Base-by-base conservation (phyloP, 2,329 filamentous ascomycete species). In the Pseudodiploospora longispora region DNA sequence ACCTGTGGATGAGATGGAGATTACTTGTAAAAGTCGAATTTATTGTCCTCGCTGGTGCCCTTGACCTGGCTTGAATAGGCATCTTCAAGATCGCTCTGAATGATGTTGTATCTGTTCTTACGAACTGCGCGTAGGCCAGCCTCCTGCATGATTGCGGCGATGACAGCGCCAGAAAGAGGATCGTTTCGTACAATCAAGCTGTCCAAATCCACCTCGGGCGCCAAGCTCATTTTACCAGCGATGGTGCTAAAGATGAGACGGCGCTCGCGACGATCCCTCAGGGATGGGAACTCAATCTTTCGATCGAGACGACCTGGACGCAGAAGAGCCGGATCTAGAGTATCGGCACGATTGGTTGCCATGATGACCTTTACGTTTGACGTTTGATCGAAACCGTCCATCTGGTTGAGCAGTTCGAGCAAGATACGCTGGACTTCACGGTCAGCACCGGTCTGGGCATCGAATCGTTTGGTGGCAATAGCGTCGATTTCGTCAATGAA, bases 331-430 rank as follows among this genome's bases (percentile, higher is more conserved):
- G 93, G 93, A 63, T 98, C 93, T 52, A 98, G 78, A 6, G 93
- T 98, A 66, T 97, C 93, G 53, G 93, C 91, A 64, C 93, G 85
- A 74, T 98, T 98, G 55, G 93, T 98, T 54, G 93, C 93, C 93
- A 98, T 98, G 71, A 98, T 98, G 64, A 98, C 93, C 74, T 98
- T 98, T 69, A 98, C 93, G 67, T 98, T 98, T 64, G 88, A 87
- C 1, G 89, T 95, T 69, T 98, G 93, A 66, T 98, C 93, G 72
- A 98, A 98, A 53, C 93, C 93, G 64, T 98, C 93, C 93, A 98
- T 98, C 70, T 98, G 93, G 72, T 98, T 98, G 52, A 98, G 83
- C 54, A 98, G 74, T 67, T 98, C 93, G 48, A 98, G 83, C 47
- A 98, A 75, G 60, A 98, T 98, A 76, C 93, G 91, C 72, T 98